These are phyloP conservation scores for Lecanicillium sp. DNA, from an alignment of 2,329 filamentous ascomycete species.

Conservation along the genomic window DNA sequence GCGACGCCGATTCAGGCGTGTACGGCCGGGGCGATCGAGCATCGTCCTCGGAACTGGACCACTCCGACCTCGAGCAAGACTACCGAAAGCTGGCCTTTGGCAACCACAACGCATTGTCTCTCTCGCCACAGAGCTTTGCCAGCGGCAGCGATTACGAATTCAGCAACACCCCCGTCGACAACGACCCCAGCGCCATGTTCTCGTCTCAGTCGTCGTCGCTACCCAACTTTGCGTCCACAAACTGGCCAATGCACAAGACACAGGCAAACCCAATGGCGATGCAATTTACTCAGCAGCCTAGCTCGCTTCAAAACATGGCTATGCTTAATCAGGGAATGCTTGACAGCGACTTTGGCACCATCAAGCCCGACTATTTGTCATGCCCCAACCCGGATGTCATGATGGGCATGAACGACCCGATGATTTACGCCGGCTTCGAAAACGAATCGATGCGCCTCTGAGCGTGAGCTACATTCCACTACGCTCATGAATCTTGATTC, in stretches of 20 bases:
- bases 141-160: slow-evolving; percentile 29
- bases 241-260: slow-evolving; percentile 22
- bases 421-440: slow-evolving; percentile 49
- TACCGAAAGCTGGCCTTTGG: slow-evolving; percentile 43
- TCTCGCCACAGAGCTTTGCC: slow-evolving; percentile 47
- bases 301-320: slow-evolving; percentile 34
- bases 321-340: slow-evolving; percentile 43
- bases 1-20: slow-evolving; percentile 26
- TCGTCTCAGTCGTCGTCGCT: slow-evolving; percentile 26
- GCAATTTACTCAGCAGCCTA: slow-evolving; percentile 34
- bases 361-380: slow-evolving; percentile 48
- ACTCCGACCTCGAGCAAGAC: slow-evolving; percentile 48
- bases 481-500: no score
- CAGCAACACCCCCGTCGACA: slow-evolving; percentile 22
- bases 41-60: slow-evolving; percentile 47
- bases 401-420: slow-evolving; percentile 50
- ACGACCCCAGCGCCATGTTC: slow-evolving; percentile 26
- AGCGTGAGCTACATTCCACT: no score
- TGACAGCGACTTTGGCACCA: slow-evolving; percentile 44
- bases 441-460: slow-evolving; percentile 34
- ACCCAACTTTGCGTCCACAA: slow-evolving; percentile 18
- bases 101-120: slow-evolving; percentile 33
- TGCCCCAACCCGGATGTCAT: slow-evolving; percentile 47
- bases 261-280: slow-evolving; percentile 18
- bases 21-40: slow-evolving; percentile 36